Evolutionary conservation across 495 filamentous ascomycete species (phyloP), one percentile per base, ranked within the genome.

Genomic region (Jackrogersella multiformis): DNA sequence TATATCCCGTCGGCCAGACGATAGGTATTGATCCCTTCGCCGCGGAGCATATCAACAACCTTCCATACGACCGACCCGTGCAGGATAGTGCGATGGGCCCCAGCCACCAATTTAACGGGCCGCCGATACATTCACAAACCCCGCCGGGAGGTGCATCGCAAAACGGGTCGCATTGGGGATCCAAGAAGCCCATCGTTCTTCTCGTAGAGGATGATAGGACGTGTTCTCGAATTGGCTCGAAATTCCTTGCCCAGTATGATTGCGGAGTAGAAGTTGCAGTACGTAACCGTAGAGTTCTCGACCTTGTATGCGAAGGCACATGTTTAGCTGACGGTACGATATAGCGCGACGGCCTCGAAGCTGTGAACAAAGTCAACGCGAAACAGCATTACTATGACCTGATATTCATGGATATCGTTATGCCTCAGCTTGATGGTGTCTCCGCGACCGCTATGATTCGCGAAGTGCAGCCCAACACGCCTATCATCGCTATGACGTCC

Each of bases 401-500:
- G 38, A 92, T 99, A 42, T 85, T 98, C 41, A 99, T 99, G 95
- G 96, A 98, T 79, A 98, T 99, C 69, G 96, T 98, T 62, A 97
- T 99, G 94, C 95, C 95, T 13, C 89, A 94, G 71, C 82, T 99
- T 15, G 95, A 98, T 73, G 95, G 95, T 49, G 93, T 97, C 26
- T 96, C 93, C 8, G 95, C 95, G 21, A 97, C 93, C 46, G 91
- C 93, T 72, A 87, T 96, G 59, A 97, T 99, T 65, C 90, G 96
- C 56, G 92, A 97, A 75, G 91, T 94, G 68, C 88, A 94, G 66
- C 84, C 81, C 21, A 83, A 87, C 18, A 93, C 92, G 15, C 95
- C 95, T 12, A 95, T 98, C 70, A 92, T 99, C 62, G 96, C 95
- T 51, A 97, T 99, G 95, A 98, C 95, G 23, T 97, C 95, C 16